Evolutionary conservation across 257 asterid genomes (phyloP).

Genomic region (Pogostemon cablin): DNA sequence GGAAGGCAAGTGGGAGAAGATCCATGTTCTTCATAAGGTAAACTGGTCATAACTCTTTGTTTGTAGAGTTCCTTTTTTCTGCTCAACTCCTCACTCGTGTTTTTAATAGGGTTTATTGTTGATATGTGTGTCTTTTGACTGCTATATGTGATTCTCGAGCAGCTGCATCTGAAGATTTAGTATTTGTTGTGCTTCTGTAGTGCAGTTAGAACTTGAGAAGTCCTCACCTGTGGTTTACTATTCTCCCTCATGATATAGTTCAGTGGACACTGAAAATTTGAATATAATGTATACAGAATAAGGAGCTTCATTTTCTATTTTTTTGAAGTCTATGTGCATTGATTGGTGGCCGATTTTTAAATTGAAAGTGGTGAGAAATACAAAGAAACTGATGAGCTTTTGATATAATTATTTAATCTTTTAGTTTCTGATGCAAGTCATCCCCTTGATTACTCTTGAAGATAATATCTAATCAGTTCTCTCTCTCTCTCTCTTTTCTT

Average conservation of each 20-base stretch:
- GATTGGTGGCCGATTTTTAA: conserved; percentile 22
- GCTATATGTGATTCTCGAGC: conserved; percentile 16
- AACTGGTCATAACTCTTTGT: background rate
- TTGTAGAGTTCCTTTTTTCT: background rate
- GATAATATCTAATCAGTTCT: conserved; percentile 5
- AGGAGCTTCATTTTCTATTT: background rate
- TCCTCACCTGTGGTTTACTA: conserved; percentile 1
- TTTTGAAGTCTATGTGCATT: background rate
- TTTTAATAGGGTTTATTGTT: background rate
- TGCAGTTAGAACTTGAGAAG: conserved; percentile 28
- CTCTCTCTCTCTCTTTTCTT: conserved; percentile 32
- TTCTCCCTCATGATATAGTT: background rate
- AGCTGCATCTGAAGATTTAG: conserved; percentile 21
- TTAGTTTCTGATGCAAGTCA: conserved; percentile 11
- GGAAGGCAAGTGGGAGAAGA: conserved; percentile 95
- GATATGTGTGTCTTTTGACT: conserved; percentile 14
- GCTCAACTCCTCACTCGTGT: background rate
- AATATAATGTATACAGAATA: background rate
- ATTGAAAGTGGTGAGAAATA: conserved; percentile 13
- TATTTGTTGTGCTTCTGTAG: conserved; percentile 18
- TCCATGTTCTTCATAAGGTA: conserved; percentile 96
- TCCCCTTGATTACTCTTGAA: background rate
- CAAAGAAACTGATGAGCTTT: background rate
- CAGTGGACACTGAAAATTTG: conserved; percentile 5
- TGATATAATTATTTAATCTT: conserved; percentile 2